These are phyloP conservation scores for Crepidotus variabilis DNA, from an alignment of 768 basidiomycete genomes.

Conservation along the genomic window DNA sequence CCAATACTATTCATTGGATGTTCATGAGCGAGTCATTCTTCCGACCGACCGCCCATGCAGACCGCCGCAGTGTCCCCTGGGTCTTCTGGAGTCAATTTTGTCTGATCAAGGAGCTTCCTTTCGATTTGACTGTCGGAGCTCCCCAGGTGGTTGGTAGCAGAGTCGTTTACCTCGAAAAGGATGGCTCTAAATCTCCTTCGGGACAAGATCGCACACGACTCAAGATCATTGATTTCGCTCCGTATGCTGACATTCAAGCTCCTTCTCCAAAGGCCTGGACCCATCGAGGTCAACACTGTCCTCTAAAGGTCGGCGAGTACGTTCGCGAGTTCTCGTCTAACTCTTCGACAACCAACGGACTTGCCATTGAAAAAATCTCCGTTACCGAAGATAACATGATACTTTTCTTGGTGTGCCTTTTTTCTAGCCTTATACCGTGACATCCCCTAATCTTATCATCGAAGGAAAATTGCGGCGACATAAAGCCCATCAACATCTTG, in stretches of 20 bases:
- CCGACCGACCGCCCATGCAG: conserved; percentile 36
- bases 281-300: conserved; percentile 34
- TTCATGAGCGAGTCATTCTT: conserved; percentile 55
- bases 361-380: conserved; percentile 45
- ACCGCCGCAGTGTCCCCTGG: conserved; percentile 48
- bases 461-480: conserved; percentile 35
- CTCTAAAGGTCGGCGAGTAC: conserved; percentile 38
- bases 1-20: conserved; percentile 40
- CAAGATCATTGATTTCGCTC: conserved; percentile 41
- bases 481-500: conserved; percentile 40
- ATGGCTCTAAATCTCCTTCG: conserved; percentile 20
- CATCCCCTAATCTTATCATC: conserved; percentile 1
- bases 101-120: conserved; percentile 38
- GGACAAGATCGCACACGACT: conserved; percentile 26
- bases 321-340: conserved; percentile 36
- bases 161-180: conserved; percentile 42
- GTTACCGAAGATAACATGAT: conserved; percentile 62
- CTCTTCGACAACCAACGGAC: conserved; percentile 36
- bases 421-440: background rate
- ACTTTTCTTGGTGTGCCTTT: conserved; percentile 41
- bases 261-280: conserved; percentile 34
- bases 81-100: conserved; percentile 51
- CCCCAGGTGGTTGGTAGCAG: conserved; percentile 45
- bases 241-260: conserved; percentile 32
- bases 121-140: conserved; percentile 24